Percentiles rank a stretch among this genome's conserved stretches.
Evolutionary conservation across 257 asterid species (phyloP).

Genomic region (Jasminum sambac): DNA sequence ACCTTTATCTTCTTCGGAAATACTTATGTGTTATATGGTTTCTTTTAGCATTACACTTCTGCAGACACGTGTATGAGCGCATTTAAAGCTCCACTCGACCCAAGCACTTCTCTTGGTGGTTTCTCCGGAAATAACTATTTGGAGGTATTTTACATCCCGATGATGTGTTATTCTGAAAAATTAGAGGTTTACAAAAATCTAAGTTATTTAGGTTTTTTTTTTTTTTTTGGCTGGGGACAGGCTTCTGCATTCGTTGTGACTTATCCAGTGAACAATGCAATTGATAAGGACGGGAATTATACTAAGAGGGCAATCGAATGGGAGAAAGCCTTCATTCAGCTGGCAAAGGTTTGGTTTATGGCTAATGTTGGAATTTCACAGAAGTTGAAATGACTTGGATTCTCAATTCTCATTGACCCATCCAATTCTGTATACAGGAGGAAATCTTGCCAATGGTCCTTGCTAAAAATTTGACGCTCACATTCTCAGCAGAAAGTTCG

Average conservation of each 20-base stretch:
- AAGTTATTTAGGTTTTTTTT: constrained; percentile 24
- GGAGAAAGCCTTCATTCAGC: constrained; percentile 96
- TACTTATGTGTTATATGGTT: constrained; percentile 16
- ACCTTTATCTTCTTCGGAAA: constrained; percentile 4
- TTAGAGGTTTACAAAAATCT: background rate
- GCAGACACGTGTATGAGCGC: constrained; percentile 87
- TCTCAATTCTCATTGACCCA: constrained; percentile 10
- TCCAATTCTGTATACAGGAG: constrained; percentile 53
- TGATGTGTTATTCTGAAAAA: constrained; percentile 2
- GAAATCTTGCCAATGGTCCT: constrained; percentile 84
- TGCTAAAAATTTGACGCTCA: constrained; percentile 69
- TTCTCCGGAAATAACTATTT: constrained; percentile 81
- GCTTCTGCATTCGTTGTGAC: constrained; percentile 95
- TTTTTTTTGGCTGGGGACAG: constrained; percentile 42
- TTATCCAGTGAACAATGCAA: constrained; percentile 92
- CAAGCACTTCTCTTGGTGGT: constrained; percentile 96
- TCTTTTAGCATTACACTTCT: constrained; percentile 80
- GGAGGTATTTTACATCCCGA: constrained; percentile 52
- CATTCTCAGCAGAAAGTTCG: constrained; percentile 96
- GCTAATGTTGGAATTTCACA: background rate
- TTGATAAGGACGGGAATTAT: constrained; percentile 71
- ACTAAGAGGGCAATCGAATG: constrained; percentile 85
- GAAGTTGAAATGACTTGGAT: constrained; percentile 8
- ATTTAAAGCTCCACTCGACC: constrained; percentile 96
- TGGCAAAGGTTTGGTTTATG: constrained; percentile 62